Base-by-base conservation (phyloP, 1,284 basidiomycete species). In the Ustilago trichophora region DNA sequence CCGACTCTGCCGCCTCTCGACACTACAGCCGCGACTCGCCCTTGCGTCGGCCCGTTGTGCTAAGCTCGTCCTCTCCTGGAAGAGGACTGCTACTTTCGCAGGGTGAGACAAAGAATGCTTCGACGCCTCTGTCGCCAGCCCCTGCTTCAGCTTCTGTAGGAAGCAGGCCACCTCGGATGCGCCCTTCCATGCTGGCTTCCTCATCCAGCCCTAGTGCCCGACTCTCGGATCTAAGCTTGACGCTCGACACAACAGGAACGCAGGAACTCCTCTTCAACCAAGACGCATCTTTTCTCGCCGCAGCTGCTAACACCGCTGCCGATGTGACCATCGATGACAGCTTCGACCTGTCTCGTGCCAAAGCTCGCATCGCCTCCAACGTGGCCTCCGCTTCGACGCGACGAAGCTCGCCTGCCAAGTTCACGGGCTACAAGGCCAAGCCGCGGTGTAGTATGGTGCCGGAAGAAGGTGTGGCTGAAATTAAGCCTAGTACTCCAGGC, bases 311-410 rank as follows among this genome's bases (percentile, higher is more conserved):
- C 37, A 52, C 59, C 2, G 63, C 52, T 24, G 65, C 65, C 4
- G 65, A 68, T 29, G 55, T 69, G 11, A 69, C 66, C 1, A 58
- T 69, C 26, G 55, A 63, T 21, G 66, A 69, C 44, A 63, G 59
- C 40, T 69, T 69, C 32, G 66, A 69, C 26, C 41, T 69, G 1
- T 55, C 66, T 3, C 54, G 48, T n/a, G 66, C 59, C 18, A 52
- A 45, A 31, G 55, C 58, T 4, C 48, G 46, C 3, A 49, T 57
- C 41, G 26, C 47, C 4, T 41, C 53, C 4, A 22, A 10, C 5
- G 22, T 25, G 9, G 15, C 58, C 1, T 22, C 42, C n/a, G 45
- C 42, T 3, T n/a, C n/a, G n/a, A n/a, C n/a, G n/a, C 42, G 15
- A 11, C 34, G 44, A 10, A 52, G 53, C 49, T 64, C 60, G 15